Evolutionary conservation across 441 rosid species (phyloP).

Genomic region (Biscutella auriculata): DNA sequence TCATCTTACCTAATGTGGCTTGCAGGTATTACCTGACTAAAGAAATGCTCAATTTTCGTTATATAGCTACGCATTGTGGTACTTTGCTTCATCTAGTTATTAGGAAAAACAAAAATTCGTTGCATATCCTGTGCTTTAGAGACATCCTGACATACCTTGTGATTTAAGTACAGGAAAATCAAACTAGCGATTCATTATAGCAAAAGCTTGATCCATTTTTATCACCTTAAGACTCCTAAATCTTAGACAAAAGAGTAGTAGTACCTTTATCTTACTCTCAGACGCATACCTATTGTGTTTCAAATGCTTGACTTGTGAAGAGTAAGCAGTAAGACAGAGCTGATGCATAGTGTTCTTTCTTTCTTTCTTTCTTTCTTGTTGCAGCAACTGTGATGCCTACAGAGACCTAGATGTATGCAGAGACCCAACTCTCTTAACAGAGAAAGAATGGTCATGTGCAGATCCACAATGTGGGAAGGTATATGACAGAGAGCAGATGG

Average conservation of each 20-base stretch:
- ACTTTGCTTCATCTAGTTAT: neutral
- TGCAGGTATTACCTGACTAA: constrained; percentile 58
- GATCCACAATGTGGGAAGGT: constrained; percentile 85
- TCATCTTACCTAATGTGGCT: constrained; percentile 68
- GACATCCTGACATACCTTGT: neutral
- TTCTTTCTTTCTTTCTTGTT: constrained; percentile 6
- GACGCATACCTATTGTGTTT: neutral
- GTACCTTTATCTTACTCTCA: neutral
- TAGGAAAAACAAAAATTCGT: too few relatives aligned
- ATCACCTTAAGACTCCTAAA: neutral
- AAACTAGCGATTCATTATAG: neutral
- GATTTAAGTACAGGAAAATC: neutral
- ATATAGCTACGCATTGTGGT: constrained; percentile 11
- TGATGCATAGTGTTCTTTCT: neutral
- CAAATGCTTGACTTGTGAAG: neutral
- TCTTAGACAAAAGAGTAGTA: neutral
- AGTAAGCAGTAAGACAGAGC: neutral
- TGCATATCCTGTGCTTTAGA: neutral
- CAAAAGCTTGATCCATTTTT: neutral
- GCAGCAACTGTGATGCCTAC: constrained; percentile 92
- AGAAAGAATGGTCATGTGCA: constrained; percentile 75
- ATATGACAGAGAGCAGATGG: constrained; percentile 66
- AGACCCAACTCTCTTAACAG: constrained; percentile 48
- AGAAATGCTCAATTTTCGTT: too few relatives aligned
- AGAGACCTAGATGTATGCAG: constrained; percentile 84